Evolutionary conservation across 139 green algal species (phyloP).

Genomic region (Prasinococcaceae sp.): DNA sequence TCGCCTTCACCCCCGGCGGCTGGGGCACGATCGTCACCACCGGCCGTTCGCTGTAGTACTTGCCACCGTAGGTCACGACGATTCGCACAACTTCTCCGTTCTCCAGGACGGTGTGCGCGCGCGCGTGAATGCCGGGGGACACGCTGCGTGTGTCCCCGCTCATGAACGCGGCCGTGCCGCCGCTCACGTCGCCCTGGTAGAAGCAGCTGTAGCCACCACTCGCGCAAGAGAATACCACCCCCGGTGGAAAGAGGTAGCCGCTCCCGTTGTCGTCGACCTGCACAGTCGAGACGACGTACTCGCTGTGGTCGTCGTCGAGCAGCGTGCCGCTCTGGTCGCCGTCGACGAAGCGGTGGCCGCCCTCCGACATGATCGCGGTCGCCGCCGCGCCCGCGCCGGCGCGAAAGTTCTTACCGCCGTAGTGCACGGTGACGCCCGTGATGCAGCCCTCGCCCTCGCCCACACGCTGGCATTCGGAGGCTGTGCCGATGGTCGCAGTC

Average conservation of each 20-base stretch:
- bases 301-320: no score
- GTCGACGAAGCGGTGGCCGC: background rate
- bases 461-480: no score
- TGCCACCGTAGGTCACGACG: background rate
- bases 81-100: background rate
- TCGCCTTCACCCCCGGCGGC: background rate
- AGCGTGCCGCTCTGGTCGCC: no score
- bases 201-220: no score
- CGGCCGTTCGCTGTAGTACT: background rate
- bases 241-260: conserved; percentile 6
- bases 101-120: no score
- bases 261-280: background rate
- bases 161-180: no score
- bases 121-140: no score
- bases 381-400: background rate
- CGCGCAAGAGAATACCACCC: conserved; percentile 1
- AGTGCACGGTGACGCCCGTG: background rate
- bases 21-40: background rate
- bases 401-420: background rate
- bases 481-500: background rate
- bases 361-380: background rate
- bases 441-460: conserved; percentile 5
- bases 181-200: no score
- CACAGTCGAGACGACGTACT: background rate
- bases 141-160: no score